Conservation (phyloP, 106 monocot genomes). For the Dioscorea zingiberensis region DNA sequence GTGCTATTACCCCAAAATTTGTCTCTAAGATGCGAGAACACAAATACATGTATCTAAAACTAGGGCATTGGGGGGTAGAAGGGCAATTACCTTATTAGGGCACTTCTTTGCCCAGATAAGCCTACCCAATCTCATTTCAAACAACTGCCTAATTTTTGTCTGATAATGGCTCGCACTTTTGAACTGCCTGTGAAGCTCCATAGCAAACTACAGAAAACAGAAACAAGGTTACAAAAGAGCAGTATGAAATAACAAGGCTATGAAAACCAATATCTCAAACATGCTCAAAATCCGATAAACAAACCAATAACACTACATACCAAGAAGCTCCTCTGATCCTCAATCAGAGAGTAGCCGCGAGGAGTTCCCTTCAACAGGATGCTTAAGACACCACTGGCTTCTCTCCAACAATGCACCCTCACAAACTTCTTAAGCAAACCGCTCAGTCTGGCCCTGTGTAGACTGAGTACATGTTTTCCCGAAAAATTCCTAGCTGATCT, state of each 20-base stretch:
- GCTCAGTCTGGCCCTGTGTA: conserved; percentile 12
- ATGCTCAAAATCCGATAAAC: not conserved
- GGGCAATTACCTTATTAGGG: not conserved
- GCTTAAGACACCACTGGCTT: conserved; percentile 34
- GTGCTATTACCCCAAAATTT: too few species aligned
- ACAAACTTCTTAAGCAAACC: conserved; percentile 14
- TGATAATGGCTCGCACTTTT: not conserved
- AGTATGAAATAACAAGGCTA: not conserved
- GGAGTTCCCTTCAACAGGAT: conserved; percentile 18
- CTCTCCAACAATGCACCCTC: conserved; percentile 27
- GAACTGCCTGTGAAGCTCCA: not conserved
- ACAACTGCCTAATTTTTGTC: not conserved
- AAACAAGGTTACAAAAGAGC: too few species aligned
- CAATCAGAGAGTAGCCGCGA: not conserved
- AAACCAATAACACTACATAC: not conserved
- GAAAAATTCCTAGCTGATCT: not conserved
- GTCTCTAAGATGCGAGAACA: too few species aligned
- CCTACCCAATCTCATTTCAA: not conserved
- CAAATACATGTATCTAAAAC: too few species aligned
- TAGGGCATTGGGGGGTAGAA: too few species aligned
- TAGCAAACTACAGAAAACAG: not conserved
- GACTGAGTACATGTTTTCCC: not conserved
- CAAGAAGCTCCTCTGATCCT: conserved; percentile 21
- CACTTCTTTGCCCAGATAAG: not conserved
- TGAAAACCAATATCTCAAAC: not conserved